A percentile compares a stretch with the other conserved stretches of the same genome.
phyloP scores from a whole-genome alignment of 2,329 filamentous ascomycete species.

The Neofusicoccum sp. region DNA sequence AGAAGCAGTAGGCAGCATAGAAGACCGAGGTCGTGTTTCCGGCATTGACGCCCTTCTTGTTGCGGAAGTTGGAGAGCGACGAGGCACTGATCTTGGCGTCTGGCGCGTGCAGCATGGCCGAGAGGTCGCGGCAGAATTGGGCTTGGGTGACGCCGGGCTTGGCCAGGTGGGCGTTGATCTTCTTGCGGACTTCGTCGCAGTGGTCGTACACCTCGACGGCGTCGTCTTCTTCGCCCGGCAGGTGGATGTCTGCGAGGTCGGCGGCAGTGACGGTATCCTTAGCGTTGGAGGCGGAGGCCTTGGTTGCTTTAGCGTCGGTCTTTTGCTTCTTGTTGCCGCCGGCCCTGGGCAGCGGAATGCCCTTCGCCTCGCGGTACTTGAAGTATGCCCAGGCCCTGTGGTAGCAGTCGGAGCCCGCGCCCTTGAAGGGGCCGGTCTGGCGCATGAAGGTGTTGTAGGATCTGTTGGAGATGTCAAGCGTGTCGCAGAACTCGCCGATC shows the following conservation, averaged over 20 bases:
- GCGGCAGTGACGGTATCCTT: background rate
- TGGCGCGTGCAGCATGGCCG: conserved; percentile 40
- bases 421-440: conserved; percentile 43
- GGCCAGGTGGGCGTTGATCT: conserved; percentile 54
- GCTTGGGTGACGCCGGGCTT: conserved; percentile 52
- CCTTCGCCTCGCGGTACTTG: conserved; percentile 51
- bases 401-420: conserved; percentile 31
- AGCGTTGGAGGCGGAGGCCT: conserved; percentile 24
- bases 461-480: conserved; percentile 36
- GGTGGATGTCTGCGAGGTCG: conserved; percentile 44
- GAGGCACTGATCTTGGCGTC: conserved; percentile 40
- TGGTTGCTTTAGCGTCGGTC: conserved; percentile 10
- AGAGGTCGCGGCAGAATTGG: conserved; percentile 51
- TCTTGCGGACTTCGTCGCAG: conserved; percentile 58
- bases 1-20: conserved; percentile 58
- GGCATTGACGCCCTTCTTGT: conserved; percentile 47
- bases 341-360: conserved; percentile 35
- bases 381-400: conserved; percentile 41
- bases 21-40: conserved; percentile 53
- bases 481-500: conserved; percentile 42
- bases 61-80: conserved; percentile 51
- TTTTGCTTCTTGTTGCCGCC: conserved; percentile 31
- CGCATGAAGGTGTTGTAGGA: conserved; percentile 50
- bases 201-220: conserved; percentile 53
- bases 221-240: conserved; percentile 49